Conservation (phyloP, 352 stramenopile genomes). For the Globisporangium cederbergense region DNA sequence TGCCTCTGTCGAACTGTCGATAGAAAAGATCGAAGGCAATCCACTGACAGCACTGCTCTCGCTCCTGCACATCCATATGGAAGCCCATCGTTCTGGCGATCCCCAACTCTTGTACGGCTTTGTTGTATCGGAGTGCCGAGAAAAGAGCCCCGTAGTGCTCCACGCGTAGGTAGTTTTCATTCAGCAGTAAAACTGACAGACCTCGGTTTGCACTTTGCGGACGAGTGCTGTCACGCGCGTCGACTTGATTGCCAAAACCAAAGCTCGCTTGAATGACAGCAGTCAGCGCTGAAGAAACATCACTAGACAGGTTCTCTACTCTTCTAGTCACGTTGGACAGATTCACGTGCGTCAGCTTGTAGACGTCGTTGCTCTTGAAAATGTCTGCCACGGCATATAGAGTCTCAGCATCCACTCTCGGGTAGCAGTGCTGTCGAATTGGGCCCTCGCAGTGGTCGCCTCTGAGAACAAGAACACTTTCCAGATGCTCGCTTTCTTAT, state of each 20-base stretch:
- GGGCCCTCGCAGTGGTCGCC: neutral
- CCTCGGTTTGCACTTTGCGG: too few relatives aligned
- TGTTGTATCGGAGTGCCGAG: neutral
- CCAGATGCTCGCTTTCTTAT: neutral
- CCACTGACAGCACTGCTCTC: conserved; percentile 3
- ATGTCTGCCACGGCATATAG: neutral
- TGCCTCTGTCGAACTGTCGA: too few relatives aligned
- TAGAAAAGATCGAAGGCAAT: neutral
- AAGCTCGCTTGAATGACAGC: neutral
- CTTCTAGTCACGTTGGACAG: neutral
- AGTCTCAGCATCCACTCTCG: neutral
- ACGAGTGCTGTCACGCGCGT: neutral
- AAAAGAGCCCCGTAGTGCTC: conserved; percentile 1
- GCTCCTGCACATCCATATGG: neutral
- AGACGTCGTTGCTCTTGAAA: neutral
- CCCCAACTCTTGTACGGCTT: neutral
- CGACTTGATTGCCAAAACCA: neutral
- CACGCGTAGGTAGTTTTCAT: neutral
- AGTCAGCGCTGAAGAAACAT: neutral
- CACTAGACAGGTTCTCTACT: neutral
- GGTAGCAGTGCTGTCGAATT: too few relatives aligned
- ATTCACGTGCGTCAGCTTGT: neutral
- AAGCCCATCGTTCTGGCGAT: neutral
- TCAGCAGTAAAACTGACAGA: neutral
- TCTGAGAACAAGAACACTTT: neutral